Conservation (phyloP, 352 stramenopile genomes). For the Phytophthora pini region DNA sequence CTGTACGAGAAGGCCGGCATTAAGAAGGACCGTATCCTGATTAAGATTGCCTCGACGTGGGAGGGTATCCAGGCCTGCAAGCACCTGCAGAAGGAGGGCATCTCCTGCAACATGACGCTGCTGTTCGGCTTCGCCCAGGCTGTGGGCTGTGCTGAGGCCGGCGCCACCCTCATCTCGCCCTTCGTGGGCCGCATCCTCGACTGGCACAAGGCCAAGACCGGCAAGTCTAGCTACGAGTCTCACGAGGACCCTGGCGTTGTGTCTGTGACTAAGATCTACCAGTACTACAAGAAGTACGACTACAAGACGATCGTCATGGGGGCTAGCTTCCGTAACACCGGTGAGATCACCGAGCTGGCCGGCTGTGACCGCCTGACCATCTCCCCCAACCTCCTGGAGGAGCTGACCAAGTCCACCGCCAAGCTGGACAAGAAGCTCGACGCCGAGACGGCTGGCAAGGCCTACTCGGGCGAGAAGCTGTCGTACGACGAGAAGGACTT, state of each 20-base stretch:
- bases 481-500: constrained; percentile 95
- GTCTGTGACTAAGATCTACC: constrained; percentile 97
- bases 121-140: constrained; percentile 98
- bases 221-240: constrained; percentile 92
- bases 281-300: constrained; percentile 99
- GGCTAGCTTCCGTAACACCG: constrained; percentile 95
- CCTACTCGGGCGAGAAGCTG: constrained; percentile 83
- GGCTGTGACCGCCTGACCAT: constrained; percentile 99
- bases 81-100: constrained; percentile 96
- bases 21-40: constrained; percentile 95
- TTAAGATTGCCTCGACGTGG: constrained; percentile 99
- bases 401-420: constrained; percentile 83
- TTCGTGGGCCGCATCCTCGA: constrained; percentile 98
- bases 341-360: constrained; percentile 97
- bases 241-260: constrained; percentile 98
- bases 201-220: constrained; percentile 96
- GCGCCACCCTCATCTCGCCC: constrained; percentile 96
- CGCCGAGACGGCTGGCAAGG: constrained; percentile 64
- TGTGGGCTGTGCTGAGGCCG: constrained; percentile 94
- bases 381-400: constrained; percentile 94
- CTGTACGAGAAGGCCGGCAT: constrained; percentile 98
- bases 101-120: constrained; percentile 99
- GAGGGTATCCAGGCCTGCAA: constrained; percentile 97
- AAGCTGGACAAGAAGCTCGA: constrained; percentile 88
- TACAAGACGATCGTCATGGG: constrained; percentile 97